phyloP scores from a whole-genome alignment of 2,329 filamentous ascomycete genomes.

The Didymosphaeria variabile region DNA sequence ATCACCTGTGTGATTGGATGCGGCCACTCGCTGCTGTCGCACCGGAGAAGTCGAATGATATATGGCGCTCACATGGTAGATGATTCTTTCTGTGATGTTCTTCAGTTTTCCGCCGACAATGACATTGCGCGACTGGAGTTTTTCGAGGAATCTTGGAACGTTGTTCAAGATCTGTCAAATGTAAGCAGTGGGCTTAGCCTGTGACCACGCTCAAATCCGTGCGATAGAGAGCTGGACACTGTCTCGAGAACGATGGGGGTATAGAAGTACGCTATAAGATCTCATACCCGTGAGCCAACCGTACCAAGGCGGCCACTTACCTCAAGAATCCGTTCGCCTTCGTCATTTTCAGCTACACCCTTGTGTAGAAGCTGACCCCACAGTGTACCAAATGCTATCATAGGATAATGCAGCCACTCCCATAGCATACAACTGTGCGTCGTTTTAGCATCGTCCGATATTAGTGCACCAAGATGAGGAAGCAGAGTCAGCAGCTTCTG shows the following conservation, averaged over 20 bases:
- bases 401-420: constrained; percentile 15
- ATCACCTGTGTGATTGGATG: not conserved
- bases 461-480: constrained; percentile 2
- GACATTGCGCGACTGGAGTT: constrained; percentile 4
- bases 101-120: constrained; percentile 9
- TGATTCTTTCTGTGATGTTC: constrained; percentile 12
- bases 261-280: not conserved
- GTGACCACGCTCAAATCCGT: not conserved
- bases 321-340: constrained; percentile 7
- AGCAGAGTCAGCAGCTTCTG: constrained; percentile 15
- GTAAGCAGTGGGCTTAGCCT: not conserved
- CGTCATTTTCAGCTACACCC: not conserved
- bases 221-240: not conserved
- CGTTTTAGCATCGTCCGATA: not conserved
- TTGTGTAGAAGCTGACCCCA: constrained; percentile 9
- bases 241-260: not conserved
- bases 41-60: not conserved
- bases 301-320: not conserved
- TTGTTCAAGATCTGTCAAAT: not conserved
- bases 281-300: not conserved
- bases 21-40: not conserved
- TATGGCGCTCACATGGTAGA: constrained; percentile 13
- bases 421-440: constrained; percentile 10
- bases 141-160: constrained; percentile 8
- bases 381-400: constrained; percentile 12